Conservation (phyloP, 257 asterid genomes). For the Solanum lycopersicoides region DNA sequence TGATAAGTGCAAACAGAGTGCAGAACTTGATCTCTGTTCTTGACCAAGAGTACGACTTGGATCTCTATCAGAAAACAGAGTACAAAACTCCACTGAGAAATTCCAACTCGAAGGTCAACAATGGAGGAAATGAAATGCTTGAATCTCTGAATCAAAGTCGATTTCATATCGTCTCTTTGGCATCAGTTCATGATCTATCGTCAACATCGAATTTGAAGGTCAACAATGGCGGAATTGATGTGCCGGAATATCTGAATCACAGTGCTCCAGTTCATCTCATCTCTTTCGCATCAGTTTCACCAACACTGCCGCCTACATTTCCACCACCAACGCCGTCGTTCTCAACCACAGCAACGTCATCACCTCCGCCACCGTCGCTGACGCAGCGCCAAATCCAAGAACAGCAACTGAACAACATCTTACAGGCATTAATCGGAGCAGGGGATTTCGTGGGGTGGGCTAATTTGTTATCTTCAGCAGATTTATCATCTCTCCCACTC, state of each 20-base stretch:
- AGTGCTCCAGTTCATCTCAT: not conserved
- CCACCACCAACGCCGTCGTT: slow-evolving; percentile 9
- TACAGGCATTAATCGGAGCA: slow-evolving; percentile 46
- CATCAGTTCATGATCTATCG: not conserved
- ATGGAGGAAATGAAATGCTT: not conserved
- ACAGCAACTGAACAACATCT: slow-evolving; percentile 34
- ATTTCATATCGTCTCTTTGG: not conserved
- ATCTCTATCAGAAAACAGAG: not conserved
- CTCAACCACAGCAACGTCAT: not conserved
- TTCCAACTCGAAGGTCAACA: not conserved
- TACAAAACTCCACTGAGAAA: not conserved
- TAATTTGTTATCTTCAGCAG: slow-evolving; percentile 33
- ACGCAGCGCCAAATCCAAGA: slow-evolving; percentile 4
- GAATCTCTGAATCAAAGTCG: not conserved
- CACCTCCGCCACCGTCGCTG: not conserved
- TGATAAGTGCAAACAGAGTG: slow-evolving; percentile 15
- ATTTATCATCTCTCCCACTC: slow-evolving; percentile 36
- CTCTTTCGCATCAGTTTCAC: not conserved
- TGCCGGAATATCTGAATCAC: not conserved
- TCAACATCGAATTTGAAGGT: not conserved
- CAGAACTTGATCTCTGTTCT: not conserved
- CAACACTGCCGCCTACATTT: not conserved
- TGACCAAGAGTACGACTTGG: not conserved
- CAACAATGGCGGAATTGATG: not conserved
- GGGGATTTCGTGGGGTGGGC: slow-evolving; percentile 60